Evolutionary conservation across 139 green algal genomes (phyloP).

Genomic region (Chlamydomonas sphaeroides): DNA sequence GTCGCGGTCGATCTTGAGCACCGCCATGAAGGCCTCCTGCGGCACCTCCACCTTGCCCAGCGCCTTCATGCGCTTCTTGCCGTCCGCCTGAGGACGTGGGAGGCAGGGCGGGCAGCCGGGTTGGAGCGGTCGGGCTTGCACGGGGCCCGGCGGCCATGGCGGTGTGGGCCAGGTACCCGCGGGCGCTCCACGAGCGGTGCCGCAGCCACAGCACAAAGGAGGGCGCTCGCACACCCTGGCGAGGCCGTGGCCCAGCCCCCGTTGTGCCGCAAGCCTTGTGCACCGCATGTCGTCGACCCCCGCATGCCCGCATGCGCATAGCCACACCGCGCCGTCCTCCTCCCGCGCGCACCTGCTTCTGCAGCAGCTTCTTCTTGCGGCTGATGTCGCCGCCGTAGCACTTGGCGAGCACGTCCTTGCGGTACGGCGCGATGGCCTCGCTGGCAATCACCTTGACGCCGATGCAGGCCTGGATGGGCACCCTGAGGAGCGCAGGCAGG

Average conservation of each 20-base stretch:
- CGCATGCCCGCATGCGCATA: no score
- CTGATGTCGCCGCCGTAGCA: constrained; percentile 95
- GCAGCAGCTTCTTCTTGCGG: constrained; percentile 99
- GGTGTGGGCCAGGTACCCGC: no score
- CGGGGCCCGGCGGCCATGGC: no score
- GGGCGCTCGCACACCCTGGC: no score
- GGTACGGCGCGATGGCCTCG: constrained; percentile 77
- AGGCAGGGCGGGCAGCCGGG: not conserved
- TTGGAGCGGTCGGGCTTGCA: no score
- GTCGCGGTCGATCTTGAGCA: constrained; percentile 86
- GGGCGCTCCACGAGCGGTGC: no score
- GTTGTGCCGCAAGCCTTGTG: no score
- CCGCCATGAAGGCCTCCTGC: constrained; percentile 98
- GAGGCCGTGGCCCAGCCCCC: no score
- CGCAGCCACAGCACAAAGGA: no score
- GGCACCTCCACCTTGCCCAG: constrained; percentile 92
- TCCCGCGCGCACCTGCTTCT: constrained; percentile 78
- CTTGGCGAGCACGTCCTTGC: constrained; percentile 99
- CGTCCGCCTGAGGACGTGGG: constrained; percentile 72
- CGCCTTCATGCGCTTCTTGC: constrained; percentile 95
- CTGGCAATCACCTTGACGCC: constrained; percentile 86
- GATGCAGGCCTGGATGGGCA: constrained; percentile 89
- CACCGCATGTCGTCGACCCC: no score
- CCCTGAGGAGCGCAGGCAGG: constrained; percentile 49
- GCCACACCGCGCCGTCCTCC: not conserved